Evolutionary conservation across 2,329 filamentous ascomycete species (phyloP), one percentile per base, ranked within the genome.

Genomic region (Blastomyces percursus): DNA sequence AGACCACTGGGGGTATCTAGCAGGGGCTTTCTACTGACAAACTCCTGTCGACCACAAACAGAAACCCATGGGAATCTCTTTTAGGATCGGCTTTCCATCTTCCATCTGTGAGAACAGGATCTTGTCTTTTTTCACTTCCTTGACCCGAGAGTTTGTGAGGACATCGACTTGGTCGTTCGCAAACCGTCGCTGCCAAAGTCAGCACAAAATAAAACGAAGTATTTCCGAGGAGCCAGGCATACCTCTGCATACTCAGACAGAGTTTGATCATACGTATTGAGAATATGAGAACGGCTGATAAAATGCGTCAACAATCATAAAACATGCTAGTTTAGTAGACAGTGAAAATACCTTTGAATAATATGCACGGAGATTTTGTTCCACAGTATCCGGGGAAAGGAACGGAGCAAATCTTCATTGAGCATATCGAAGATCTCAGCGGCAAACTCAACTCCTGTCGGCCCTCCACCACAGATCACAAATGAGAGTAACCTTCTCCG

Each of bases 1-100:
- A 2, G 42, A 50, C 32, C 58, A 58, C 5, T 7, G 27, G 27
- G 55, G 12, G 19, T 9, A 19, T 2, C 16, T 42, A 3, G 5
- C 52, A 7, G 21, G 32, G 11, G 27, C 16, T 24, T 24, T 48
- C 11, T 38, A 73, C 78, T 71, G 70, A 80, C 78, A 76, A 42
- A 99, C 93, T 65, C 94, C 94, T 0, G 94, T 99, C 0, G 94
- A 97, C 94, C 94, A 99, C 16, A 99, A 81, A 70, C 94, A 97
- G 78, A 99, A 96, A 35, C 91, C 94, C 80, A 91, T 92, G 0
- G 94, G 93, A 0, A 99, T 84, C 70, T 99, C 94, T 74, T 99
- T 99, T 30, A 86, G 88, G n/a, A 96, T 69, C 0, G 86, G 75
- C 38, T 85, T 84, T 52, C 91, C 91, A 61, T 91, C 80, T 3